A percentile compares a stretch with the other conserved stretches of the same genome.
Evolutionary conservation across 179 eudicot genomes (phyloP).

Genomic region (Beta macrorhiza): DNA sequence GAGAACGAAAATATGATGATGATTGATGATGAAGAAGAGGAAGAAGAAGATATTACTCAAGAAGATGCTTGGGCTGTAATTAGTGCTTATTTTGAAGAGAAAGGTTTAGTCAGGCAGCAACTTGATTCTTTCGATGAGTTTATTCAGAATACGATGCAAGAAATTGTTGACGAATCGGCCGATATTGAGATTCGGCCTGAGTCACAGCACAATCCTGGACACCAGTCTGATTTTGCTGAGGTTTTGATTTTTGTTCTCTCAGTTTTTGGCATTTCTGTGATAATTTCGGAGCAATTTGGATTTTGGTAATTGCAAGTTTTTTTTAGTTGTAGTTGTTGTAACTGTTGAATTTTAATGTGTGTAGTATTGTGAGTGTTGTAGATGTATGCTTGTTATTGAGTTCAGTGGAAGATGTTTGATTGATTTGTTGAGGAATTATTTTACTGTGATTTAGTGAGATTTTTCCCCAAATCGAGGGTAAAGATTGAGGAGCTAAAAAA

Average conservation of each 20-base stretch:
- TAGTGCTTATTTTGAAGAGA: conserved; percentile 88
- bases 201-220: conserved; percentile 93
- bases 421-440: background rate
- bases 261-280: background rate
- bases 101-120: conserved; percentile 88
- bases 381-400: conserved; percentile 3
- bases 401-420: background rate
- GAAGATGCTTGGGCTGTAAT: conserved; percentile 99
- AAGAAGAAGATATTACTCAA: conserved; percentile 81
- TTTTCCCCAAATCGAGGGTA: background rate
- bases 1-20: conserved; percentile 21
- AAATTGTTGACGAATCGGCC: conserved; percentile 84
- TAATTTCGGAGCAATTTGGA: background rate
- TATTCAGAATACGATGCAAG: conserved; percentile 97
- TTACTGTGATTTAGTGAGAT: no score
- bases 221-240: conserved; percentile 82
- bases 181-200: conserved; percentile 98
- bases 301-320: background rate
- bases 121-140: conserved; percentile 95
- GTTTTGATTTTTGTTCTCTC: conserved; percentile 23
- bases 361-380: background rate
- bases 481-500: background rate
- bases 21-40: conserved; percentile 27
- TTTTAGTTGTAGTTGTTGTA: background rate
- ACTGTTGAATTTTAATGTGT: background rate